Percentiles rank a stretch among this genome's conserved stretches.
Conservation (phyloP, 176 grass and related monocot genomes). For the Neostapfia colusana region DNA sequence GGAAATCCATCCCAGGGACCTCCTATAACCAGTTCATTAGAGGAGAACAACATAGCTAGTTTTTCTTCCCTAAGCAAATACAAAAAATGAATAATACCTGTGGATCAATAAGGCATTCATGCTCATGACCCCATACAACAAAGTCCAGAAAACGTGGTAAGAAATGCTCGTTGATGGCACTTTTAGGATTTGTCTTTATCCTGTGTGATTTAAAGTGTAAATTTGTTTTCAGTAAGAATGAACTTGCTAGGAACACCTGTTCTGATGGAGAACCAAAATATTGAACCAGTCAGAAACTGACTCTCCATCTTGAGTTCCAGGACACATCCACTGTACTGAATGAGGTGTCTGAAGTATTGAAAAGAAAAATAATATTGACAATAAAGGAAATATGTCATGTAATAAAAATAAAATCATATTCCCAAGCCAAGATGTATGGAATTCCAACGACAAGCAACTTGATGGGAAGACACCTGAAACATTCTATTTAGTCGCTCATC, state of each 20-base stretch:
- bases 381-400: not conserved
- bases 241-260: constrained; percentile 47
- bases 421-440: not conserved
- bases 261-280: constrained; percentile 97
- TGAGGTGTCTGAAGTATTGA: constrained; percentile 73
- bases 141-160: constrained; percentile 90
- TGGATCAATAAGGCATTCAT: constrained; percentile 93
- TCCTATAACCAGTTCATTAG: constrained; percentile 49
- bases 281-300: constrained; percentile 85
- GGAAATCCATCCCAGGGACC: constrained; percentile 94
- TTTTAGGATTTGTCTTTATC: constrained; percentile 94
- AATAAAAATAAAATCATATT: not conserved
- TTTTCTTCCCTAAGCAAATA: not conserved
- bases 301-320: constrained; percentile 73
- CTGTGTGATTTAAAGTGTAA: constrained; percentile 42
- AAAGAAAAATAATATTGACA: constrained; percentile 26
- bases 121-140: constrained; percentile 92
- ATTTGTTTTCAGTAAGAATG: constrained; percentile 11
- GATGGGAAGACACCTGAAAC: constrained; percentile 77
- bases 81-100: constrained; percentile 53
- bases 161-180: constrained; percentile 95
- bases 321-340: constrained; percentile 90
- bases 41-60: constrained; percentile 12
- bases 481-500: constrained; percentile 95
- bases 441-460: not conserved